Base-by-base conservation (phyloP, 768 basidiomycete genomes). In the Pulveroboletus sp. region DNA sequence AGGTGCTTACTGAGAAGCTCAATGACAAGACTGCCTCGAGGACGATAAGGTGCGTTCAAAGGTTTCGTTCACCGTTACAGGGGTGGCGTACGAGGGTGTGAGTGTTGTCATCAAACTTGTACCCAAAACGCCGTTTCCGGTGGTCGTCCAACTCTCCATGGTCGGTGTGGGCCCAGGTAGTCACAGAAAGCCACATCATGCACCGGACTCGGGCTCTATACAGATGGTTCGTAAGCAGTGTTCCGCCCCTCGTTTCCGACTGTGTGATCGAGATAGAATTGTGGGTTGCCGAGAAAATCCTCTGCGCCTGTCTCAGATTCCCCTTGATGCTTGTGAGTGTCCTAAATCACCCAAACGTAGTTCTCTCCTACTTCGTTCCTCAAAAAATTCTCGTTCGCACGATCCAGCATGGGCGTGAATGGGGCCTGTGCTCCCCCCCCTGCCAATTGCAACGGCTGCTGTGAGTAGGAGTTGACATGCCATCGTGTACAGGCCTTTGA, bases 361-460 rank as follows among this genome's bases (percentile, higher is more conserved):
- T 39, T 61, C 28, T 59, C 60, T 14, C 47, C 60, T 5, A 43
- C 62, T 13, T 53, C 57, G 4, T 39, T 47, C n/a, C 50, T 61
- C 10, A 45, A 39, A 57, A 62, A 37, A 36, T 60, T 24, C 59
- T 60, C 27, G 33, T 49, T 26, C 39, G 44, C 27, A 50, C 57
- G 41, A 50, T 61, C 44, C 31, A 32, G n/a, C 37, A 17, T 38
- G 55, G 52, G n/a, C 24, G 51, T 11, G n/a, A 39, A 41, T 8
- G 48, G 42, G 3, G 21, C 48, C 9, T 24, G 18, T 18, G 38
- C 36, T 4, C 48, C 50, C 49, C 43, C 4, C 50, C 24, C 7
- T 52, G 5, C 48, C 53, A 9, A 8, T 39, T 14, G 35, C 18
- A 3, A 15, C 57, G 5, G 50, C 51, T 17, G 39, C 43, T 18